Evolutionary conservation across 2,329 filamentous ascomycete genomes (phyloP).

Genomic region (Pseudonectria buxi): DNA sequence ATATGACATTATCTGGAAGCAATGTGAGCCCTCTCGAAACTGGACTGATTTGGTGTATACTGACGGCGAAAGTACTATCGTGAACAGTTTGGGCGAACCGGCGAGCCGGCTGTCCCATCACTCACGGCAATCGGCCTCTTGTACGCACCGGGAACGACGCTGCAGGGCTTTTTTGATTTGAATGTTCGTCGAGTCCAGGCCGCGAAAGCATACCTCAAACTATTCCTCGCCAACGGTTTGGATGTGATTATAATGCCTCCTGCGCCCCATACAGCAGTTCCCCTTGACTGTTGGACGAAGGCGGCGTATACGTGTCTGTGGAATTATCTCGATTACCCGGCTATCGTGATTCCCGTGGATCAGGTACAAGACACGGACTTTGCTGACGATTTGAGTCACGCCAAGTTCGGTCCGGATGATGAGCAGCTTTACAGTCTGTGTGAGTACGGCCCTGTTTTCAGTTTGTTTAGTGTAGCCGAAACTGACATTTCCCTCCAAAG

Average conservation of each 20-base stretch:
- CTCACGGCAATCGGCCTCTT: neutral
- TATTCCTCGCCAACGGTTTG: neutral
- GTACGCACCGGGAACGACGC: neutral
- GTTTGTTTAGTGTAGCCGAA: no score
- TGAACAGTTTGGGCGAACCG: constrained; percentile 1
- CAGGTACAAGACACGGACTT: neutral
- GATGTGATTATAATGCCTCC: constrained; percentile 2
- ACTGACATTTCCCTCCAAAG: neutral
- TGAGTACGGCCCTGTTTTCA: neutral
- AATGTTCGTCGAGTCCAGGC: neutral
- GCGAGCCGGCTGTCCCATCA: constrained; percentile 1
- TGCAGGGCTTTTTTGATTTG: neutral
- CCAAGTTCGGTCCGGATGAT: neutral
- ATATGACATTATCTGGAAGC: neutral
- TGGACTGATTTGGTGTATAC: no score
- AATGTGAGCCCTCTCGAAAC: no score
- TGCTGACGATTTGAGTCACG: neutral
- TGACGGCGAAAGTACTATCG: no score
- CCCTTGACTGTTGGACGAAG: neutral
- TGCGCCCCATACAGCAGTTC: constrained; percentile 1
- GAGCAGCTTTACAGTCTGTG: constrained; percentile 1
- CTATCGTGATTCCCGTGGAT: constrained; percentile 1
- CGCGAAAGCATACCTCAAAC: neutral
- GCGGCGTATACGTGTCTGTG: neutral
- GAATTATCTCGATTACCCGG: constrained; percentile 2